These are phyloP conservation scores for Kodamaea kaohsiungensis DNA, from an alignment of 805 yeast species.

Conservation along the genomic window DNA sequence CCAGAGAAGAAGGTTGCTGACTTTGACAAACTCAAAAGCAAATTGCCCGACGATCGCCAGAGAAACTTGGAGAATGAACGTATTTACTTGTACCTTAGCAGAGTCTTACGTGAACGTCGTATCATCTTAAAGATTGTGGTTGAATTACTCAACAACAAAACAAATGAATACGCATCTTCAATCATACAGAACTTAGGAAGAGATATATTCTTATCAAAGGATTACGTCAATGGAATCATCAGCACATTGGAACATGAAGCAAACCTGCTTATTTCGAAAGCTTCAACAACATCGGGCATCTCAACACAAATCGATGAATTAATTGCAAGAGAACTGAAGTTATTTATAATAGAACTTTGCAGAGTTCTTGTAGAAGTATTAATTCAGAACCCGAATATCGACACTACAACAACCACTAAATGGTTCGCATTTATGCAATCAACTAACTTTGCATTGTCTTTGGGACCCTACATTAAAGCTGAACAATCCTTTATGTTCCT, in stretches of 20 bases:
- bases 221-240: conserved; percentile 25
- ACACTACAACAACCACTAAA: conserved; percentile 32
- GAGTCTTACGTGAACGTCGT: conserved; percentile 54
- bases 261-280: conserved; percentile 6
- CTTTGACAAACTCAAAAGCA: conserved; percentile 27
- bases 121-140: conserved; percentile 44
- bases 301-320: conserved; percentile 22
- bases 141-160: conserved; percentile 24
- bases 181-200: conserved; percentile 39
- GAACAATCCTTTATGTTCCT: conserved; percentile 35
- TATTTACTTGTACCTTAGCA: conserved; percentile 34
- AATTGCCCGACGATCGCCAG: conserved; percentile 38
- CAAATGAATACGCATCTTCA: conserved; percentile 20
- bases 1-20: conserved; percentile 32
- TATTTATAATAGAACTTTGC: conserved; percentile 34
- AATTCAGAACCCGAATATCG: conserved; percentile 35
- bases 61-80: conserved; percentile 29
- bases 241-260: conserved; percentile 15
- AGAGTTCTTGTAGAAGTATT: conserved; percentile 43
- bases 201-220: conserved; percentile 36
- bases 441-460: conserved; percentile 24
- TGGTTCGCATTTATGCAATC: conserved; percentile 60
- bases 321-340: conserved; percentile 29
- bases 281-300: conserved; percentile 13
- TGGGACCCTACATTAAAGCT: conserved; percentile 27